Conservation (phyloP, 179 eudicot species). For the Nepenthes alata region DNA sequence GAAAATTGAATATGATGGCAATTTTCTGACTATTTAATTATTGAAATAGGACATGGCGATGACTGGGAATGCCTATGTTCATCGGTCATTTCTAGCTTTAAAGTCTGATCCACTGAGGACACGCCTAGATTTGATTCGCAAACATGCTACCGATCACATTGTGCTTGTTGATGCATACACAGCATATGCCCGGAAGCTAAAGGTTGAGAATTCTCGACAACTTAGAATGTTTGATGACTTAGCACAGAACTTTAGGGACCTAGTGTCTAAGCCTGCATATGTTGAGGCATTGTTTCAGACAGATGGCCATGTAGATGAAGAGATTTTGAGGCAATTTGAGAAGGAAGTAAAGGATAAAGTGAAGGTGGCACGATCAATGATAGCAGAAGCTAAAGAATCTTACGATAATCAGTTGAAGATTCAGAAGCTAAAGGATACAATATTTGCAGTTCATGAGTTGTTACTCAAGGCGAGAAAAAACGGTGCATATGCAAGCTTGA, state of each 20-base stretch:
- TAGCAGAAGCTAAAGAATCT: constrained; percentile 68
- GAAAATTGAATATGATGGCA: constrained; percentile 1
- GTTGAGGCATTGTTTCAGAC: constrained; percentile 44
- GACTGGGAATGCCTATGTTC: constrained; percentile 57
- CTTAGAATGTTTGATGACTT: constrained; percentile 65
- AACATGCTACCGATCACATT: constrained; percentile 78
- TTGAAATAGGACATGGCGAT: constrained; percentile 33
- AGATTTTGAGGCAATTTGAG: constrained; percentile 64
- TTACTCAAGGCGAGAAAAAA: constrained; percentile 62
- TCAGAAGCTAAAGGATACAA: constrained; percentile 76
- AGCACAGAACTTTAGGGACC: constrained; percentile 43
- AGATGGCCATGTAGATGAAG: constrained; percentile 61
- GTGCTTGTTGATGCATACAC: constrained; percentile 78
- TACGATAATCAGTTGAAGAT: constrained; percentile 80
- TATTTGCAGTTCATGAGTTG: constrained; percentile 76
- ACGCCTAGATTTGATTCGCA: constrained; percentile 62
- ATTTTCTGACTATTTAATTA: too few species aligned
- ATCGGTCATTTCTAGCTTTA: constrained; percentile 59
- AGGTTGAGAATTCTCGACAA: constrained; percentile 68
- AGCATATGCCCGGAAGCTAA: constrained; percentile 77
- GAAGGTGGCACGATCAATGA: constrained; percentile 55
- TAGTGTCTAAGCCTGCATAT: constrained; percentile 41
- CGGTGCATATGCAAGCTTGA: constrained; percentile 58
- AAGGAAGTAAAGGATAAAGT: constrained; percentile 80
- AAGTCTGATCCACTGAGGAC: constrained; percentile 82